Percentiles rank a stretch among this genome's conserved stretches.
Evolutionary conservation across 73 alveolate species (phyloP).

Genomic region (Uronychia binucleata): DNA sequence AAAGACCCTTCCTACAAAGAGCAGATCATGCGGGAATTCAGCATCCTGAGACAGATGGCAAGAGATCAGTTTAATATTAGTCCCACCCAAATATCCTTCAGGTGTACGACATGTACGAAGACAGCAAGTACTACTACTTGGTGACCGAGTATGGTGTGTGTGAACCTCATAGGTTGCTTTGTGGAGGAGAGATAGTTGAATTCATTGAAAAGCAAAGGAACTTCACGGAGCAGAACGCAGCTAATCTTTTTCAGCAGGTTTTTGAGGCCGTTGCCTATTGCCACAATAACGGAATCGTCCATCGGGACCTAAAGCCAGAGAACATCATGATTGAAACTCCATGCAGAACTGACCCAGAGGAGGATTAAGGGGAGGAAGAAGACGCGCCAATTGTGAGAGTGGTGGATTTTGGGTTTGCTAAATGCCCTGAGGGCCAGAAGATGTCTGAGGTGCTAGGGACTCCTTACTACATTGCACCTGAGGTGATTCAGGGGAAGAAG

Average conservation of each 20-base stretch:
- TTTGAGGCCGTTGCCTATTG: not conserved
- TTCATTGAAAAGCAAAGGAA: not conserved
- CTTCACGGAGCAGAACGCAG: not conserved
- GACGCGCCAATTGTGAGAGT: conserved; percentile 47
- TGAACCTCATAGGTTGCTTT: not conserved
- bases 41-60: not conserved
- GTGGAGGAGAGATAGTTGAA: not conserved
- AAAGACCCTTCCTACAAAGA: not conserved
- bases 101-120: not conserved
- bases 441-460: conserved; percentile 75
- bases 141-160: not conserved
- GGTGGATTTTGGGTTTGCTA: conserved; percentile 86
- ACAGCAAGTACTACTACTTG: not conserved
- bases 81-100: not conserved
- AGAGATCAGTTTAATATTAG: no score
- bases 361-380: not conserved
- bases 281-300: not conserved
- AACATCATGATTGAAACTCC: not conserved
- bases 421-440: conserved; percentile 52
- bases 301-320: not conserved
- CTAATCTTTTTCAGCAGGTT: not conserved
- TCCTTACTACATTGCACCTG: conserved; percentile 83
- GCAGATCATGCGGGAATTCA: not conserved
- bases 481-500: conserved; percentile 55
- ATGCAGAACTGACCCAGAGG: not conserved